Evolutionary conservation across 805 yeast species (phyloP), one percentile per base, ranked within the genome.

Genomic region (Komagataella pseudopastoris): DNA sequence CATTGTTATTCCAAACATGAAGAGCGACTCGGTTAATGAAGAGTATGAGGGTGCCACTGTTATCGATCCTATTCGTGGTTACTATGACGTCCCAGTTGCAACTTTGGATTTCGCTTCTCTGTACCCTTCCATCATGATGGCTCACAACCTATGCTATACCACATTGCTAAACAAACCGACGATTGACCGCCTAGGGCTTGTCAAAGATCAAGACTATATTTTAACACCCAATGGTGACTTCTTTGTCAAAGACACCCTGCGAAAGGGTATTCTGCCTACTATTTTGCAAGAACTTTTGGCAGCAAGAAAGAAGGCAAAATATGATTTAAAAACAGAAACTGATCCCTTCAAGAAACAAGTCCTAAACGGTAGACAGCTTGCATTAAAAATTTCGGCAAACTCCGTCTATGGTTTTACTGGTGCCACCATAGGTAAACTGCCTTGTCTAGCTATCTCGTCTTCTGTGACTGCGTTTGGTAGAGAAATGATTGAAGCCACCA

Each of bases 31-130:
- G 1, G 74, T 83, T 7, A 74, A 79, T 53, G 98, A 95, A 63
- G 98, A 89, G 62, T 93, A 93, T 63, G 99, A 93, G 66, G 99
- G 99, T 71, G 99, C 99, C 5, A 93, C 99, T 0, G 99, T 93
- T 58, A 93, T 93, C 67, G 99, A 95, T 63, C 99, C 99, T 1
- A 74, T 74, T 5, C 80, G 97, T 64, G 99, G 99, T 1, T 95
- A 89, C 66, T 95, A 93, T 61, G 96, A 88, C 66, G 90, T 86
- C 14, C 99, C 99, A 1, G 91, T 93, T 62, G 96, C 99, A 2
- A 93, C 99, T 0, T 75, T 93, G 56, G 99, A 93, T 81, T 93
- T 93, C 79, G 89, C 96, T 58, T 88, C 96, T 52, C 75, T 93
- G 75, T 93, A 93, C 67, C 99, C 99, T 4, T 88, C 96, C 53